A percentile compares a stretch with the other conserved stretches of the same genome.
phyloP scores from a whole-genome alignment of 1,284 basidiomycete species.

The Tilletia indica region DNA sequence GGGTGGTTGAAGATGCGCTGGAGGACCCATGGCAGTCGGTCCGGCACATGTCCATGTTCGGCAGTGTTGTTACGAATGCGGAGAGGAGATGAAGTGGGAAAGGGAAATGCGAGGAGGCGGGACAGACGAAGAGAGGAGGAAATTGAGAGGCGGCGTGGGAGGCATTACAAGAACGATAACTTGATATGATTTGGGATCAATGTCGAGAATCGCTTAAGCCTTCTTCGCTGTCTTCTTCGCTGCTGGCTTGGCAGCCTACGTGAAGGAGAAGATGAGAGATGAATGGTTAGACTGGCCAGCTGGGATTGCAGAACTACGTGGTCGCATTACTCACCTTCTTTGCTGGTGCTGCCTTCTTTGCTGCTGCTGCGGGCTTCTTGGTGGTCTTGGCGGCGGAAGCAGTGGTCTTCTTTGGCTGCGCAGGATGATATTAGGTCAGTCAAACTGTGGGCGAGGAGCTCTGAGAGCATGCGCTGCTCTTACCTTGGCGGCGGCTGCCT shows the following conservation, averaged over 20 bases:
- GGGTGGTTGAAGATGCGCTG: background rate
- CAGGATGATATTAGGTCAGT: background rate
- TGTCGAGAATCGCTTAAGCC: background rate
- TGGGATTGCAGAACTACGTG: background rate
- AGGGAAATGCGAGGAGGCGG: background rate
- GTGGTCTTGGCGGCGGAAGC: slow-evolving; percentile 45
- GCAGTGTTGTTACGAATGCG: background rate
- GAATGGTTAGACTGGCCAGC: slow-evolving; percentile 20
- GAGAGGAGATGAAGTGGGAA: background rate
- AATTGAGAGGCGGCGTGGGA: background rate
- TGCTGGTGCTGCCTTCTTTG: slow-evolving; percentile 29
- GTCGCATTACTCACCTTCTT: slow-evolving; percentile 38
- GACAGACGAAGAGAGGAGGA: background rate
- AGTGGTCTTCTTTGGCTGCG: slow-evolving; percentile 35
- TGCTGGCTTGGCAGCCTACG: slow-evolving; percentile 46
- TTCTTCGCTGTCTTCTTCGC: slow-evolving; percentile 43
- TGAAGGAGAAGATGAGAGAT: background rate
- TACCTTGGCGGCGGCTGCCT: slow-evolving; percentile 25
- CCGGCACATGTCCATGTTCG: background rate
- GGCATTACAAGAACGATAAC: background rate
- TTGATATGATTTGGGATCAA: background rate
- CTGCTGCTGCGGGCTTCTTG: slow-evolving; percentile 46
- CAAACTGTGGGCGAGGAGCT: background rate
- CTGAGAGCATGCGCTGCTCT: background rate
- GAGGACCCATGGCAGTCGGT: background rate